Base-by-base conservation (phyloP, 495 filamentous ascomycete genomes). In the Tuber magnatum region DNA sequence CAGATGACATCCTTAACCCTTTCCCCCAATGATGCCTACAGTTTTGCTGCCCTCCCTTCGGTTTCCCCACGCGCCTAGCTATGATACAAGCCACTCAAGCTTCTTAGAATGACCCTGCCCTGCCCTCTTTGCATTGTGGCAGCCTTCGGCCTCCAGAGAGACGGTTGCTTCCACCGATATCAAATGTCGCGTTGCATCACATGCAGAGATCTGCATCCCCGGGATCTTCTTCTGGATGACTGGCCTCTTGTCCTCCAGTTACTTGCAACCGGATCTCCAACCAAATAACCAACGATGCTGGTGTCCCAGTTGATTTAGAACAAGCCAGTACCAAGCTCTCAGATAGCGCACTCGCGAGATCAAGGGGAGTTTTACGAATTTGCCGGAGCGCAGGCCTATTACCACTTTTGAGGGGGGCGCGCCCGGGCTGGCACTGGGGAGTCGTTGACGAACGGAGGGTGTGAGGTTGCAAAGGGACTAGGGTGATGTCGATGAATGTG, bases 381-480 rank as follows among this genome's bases (percentile, higher is more conserved):
- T 43, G 42, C 5, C 42, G 7, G 8, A 43, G 42, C 42, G 42
- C 42, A 43, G 42, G 42, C 42, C 42, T 12, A 43, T 43, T 43
- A 43, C 42, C 42, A 43, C 42, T 40, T 40, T 40, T 40, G 39
- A 40, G 82, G 81, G n/a, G 76, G 82, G 38, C 61, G 72, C 61
- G 75, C 77, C 40, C 70, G 76, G 42, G 75, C 71, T n/a, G 77
- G 80, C 42, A 78, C 74, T 68, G 78, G 82, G 81, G 75, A 86
- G 80, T 74, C 83, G 80, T 1, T 74, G 73, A 56, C 84, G 76
- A 71, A 84, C 81, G 77, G 83, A 82, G 73, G 82, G 78, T 79
- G 75, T 84, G 88, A 88, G 93, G 68, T 83, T 97, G 74, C 87
- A 89, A 71, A 94, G 92, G 82, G 92, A 94, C 80, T 89, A 92